Conservation (phyloP, 305 asterid species). For the Ilex paraguariensis region DNA sequence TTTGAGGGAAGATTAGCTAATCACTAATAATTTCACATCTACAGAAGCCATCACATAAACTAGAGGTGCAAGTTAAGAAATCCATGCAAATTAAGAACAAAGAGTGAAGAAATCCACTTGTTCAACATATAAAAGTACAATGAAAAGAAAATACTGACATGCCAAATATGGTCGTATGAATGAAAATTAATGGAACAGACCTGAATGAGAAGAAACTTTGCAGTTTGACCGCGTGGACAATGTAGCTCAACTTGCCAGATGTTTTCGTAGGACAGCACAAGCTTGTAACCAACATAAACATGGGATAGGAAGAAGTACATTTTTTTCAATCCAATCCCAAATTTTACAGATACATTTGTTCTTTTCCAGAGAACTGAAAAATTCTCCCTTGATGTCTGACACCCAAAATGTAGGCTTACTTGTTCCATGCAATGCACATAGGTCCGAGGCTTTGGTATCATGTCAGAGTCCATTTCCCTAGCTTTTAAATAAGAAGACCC, state of each 20-base stretch:
- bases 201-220: conserved; percentile 61
- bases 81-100: no score
- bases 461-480: conserved; percentile 26
- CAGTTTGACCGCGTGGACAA: conserved; percentile 20
- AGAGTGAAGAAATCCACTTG: no score
- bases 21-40: no score
- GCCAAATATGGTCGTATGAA: no score
- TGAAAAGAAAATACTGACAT: no score
- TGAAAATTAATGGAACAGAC: conserved; percentile 18
- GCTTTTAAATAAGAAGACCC: conserved; percentile 57
- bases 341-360: conserved; percentile 34
- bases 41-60: no score
- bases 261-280: conserved; percentile 58
- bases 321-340: conserved; percentile 56
- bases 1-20: no score
- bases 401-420: conserved; percentile 54
- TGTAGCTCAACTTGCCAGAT: conserved; percentile 66
- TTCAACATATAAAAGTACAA: no score
- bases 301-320: conserved; percentile 33
- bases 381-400: conserved; percentile 42
- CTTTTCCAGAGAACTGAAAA: conserved; percentile 54
- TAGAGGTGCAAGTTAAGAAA: no score
- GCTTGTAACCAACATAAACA: conserved; percentile 39
- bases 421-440: conserved; percentile 34
- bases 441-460: conserved; percentile 18